A percentile compares a stretch with the other conserved stretches of the same genome.
These are phyloP conservation scores for Lithospermum erythrorhizon DNA, from an alignment of 257 asterid genomes.

Conservation along the genomic window DNA sequence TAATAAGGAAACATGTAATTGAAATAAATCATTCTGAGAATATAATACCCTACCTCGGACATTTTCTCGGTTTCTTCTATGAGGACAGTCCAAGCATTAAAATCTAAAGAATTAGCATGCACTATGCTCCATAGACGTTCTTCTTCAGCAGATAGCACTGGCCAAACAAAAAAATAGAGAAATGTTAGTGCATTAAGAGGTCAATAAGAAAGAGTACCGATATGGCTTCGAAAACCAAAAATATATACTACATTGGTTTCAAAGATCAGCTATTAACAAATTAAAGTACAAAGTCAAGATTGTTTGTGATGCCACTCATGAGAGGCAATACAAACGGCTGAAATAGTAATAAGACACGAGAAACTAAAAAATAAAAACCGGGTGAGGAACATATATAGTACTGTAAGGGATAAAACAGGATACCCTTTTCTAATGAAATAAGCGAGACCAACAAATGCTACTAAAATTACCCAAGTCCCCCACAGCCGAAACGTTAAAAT, in stretches of 20 bases:
- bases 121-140: conserved; percentile 93
- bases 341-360: not conserved
- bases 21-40: conserved; percentile 2
- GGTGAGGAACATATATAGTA: too few relatives aligned
- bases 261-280: not conserved
- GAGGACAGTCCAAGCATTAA: conserved; percentile 87
- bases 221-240: not conserved
- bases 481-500: not conserved
- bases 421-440: not conserved
- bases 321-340: not conserved
- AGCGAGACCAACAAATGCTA: not conserved
- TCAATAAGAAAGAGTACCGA: not conserved
- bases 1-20: conserved; percentile 8
- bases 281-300: not conserved
- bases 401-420: not conserved
- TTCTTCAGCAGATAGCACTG: conserved; percentile 78
- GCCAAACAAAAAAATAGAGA: conserved; percentile 15
- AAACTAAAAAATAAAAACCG: too few relatives aligned
- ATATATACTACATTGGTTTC: not conserved
- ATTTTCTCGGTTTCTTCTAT: conserved; percentile 89
- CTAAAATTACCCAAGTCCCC: not conserved
- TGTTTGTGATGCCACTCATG: too few relatives aligned
- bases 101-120: conserved; percentile 73
- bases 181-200: not conserved
- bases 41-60: conserved; percentile 52